phyloP scores from a whole-genome alignment of 306 rosid species.

The Inga laurina region DNA sequence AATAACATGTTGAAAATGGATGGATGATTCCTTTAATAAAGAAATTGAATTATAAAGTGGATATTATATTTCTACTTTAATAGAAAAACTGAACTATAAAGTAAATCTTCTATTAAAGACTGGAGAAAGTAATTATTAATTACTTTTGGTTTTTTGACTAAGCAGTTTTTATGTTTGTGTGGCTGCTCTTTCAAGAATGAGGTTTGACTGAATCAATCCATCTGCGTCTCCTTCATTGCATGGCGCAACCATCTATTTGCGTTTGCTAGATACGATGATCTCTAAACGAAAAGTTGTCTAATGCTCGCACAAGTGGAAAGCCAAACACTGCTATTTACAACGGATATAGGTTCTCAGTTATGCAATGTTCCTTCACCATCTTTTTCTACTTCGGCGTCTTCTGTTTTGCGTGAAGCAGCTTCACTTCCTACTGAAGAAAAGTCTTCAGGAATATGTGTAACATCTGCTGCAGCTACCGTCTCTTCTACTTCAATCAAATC shows the following conservation, averaged over 20 bases:
- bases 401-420: slow-evolving; percentile 21
- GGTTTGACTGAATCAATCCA: neutral
- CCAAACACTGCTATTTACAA: neutral
- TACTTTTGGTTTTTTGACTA: no score
- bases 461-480: slow-evolving; percentile 28
- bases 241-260: neutral
- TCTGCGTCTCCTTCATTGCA: neutral
- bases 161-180: neutral
- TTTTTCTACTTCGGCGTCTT: slow-evolving; percentile 10
- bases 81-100: no score
- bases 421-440: slow-evolving; percentile 4
- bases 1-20: neutral
- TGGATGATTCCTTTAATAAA: neutral
- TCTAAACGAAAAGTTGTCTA: neutral
- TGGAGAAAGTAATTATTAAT: no score
- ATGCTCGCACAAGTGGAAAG: neutral
- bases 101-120: no score
- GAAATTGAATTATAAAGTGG: no score
- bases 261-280: neutral
- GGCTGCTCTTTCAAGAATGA: neutral
- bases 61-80: no score
- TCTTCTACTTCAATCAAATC: slow-evolving; percentile 4
- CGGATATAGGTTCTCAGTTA: slow-evolving; percentile 13
- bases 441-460: slow-evolving; percentile 16
- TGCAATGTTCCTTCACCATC: neutral